phyloP scores from a whole-genome alignment of 192 early-diverging fungal species.

The Umbelopsis sp. region DNA sequence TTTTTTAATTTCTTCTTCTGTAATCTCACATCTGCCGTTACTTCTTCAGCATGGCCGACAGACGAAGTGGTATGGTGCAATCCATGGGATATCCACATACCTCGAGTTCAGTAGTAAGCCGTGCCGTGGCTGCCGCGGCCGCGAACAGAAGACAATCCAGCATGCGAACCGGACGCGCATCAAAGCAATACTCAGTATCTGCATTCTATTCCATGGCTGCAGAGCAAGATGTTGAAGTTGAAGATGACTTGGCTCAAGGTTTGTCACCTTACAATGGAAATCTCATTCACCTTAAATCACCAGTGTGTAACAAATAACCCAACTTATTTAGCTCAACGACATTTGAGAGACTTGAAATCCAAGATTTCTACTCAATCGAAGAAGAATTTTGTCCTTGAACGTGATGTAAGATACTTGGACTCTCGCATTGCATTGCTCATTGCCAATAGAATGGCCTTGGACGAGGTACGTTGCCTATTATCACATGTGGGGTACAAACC shows the following conservation, averaged over 20 bases:
- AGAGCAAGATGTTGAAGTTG: constrained; percentile 93
- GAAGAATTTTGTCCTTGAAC: constrained; percentile 91
- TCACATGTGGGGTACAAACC: too few relatives aligned
- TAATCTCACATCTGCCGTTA: neutral
- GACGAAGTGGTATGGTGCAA: constrained; percentile 41
- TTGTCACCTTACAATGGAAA: constrained; percentile 19
- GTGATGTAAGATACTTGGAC: constrained; percentile 92
- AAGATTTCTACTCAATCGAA: constrained; percentile 93
- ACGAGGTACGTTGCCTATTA: constrained; percentile 81
- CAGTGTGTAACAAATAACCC: neutral
- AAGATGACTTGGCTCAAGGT: constrained; percentile 95
- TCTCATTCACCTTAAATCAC: constrained; percentile 1
- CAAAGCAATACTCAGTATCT: constrained; percentile 73
- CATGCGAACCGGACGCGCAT: constrained; percentile 27
- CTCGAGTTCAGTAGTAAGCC: constrained; percentile 30
- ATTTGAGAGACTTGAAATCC: constrained; percentile 82
- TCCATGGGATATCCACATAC: constrained; percentile 33
- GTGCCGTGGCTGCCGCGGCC: constrained; percentile 43
- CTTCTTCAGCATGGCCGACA: constrained; percentile 33
- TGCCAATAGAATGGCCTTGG: constrained; percentile 91
- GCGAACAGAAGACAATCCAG: constrained; percentile 37
- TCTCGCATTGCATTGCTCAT: constrained; percentile 89
- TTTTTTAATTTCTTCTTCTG: neutral
- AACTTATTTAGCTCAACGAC: constrained; percentile 77
- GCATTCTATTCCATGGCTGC: constrained; percentile 85